Conservation (phyloP, 768 basidiomycete species). For the Arthromyces matolae region DNA sequence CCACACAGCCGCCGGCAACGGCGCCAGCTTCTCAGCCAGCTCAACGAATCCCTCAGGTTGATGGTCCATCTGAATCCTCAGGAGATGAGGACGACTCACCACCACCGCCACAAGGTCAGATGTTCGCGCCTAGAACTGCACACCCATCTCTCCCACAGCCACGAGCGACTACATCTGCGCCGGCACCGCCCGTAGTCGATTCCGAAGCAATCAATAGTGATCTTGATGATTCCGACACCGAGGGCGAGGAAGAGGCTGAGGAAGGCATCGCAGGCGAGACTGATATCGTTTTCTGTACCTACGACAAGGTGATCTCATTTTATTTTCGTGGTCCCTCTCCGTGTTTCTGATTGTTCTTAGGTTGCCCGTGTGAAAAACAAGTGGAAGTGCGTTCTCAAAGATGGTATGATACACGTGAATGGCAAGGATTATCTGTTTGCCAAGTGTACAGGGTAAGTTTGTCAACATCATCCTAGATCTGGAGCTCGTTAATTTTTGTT, state of each 20-base stretch:
- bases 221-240: slow-evolving; percentile 91
- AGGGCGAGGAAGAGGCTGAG: slow-evolving; percentile 79
- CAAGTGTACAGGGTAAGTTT: slow-evolving; percentile 88
- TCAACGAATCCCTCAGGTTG: slow-evolving; percentile 68
- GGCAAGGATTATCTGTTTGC: slow-evolving; percentile 97
- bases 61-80: slow-evolving; percentile 75
- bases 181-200: slow-evolving; percentile 40
- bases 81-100: slow-evolving; percentile 58
- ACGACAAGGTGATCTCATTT: slow-evolving; percentile 74
- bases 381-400: slow-evolving; percentile 98
- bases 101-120: slow-evolving; percentile 54
- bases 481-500: slow-evolving; percentile 4
- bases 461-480: not conserved
- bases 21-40: slow-evolving; percentile 8
- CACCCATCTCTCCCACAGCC: slow-evolving; percentile 79
- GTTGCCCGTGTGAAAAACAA: slow-evolving; percentile 99
- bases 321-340: not conserved
- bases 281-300: slow-evolving; percentile 97
- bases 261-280: slow-evolving; percentile 70
- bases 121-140: slow-evolving; percentile 64
- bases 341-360: slow-evolving; percentile 36
- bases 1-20: slow-evolving; percentile 9
- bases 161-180: slow-evolving; percentile 29
- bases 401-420: slow-evolving; percentile 96
- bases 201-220: slow-evolving; percentile 94